Conservation (phyloP, 768 basidiomycete genomes). For the Pholiota microspora region DNA sequence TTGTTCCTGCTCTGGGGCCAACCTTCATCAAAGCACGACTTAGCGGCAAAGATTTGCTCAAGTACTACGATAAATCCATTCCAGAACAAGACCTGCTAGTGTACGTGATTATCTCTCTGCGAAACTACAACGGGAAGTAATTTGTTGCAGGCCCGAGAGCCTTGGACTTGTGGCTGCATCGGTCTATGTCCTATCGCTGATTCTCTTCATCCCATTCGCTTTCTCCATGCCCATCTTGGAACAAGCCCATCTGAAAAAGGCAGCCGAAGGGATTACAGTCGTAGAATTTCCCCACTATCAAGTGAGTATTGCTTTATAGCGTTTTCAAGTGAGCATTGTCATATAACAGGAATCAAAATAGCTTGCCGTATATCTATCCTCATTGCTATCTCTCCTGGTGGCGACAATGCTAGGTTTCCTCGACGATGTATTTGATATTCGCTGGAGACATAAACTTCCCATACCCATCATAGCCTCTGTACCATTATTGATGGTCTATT, state of each 20-base stretch:
- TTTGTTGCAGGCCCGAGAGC: constrained; percentile 79
- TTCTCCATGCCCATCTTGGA: constrained; percentile 72
- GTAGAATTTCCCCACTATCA: constrained; percentile 78
- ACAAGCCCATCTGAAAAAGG: constrained; percentile 38
- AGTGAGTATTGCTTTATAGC: constrained; percentile 36
- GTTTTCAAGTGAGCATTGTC: background rate
- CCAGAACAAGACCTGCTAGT: constrained; percentile 54
- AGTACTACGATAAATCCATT: constrained; percentile 66
- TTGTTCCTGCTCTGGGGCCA: constrained; percentile 82
- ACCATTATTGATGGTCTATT: constrained; percentile 94
- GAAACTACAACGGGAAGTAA: constrained; percentile 1
- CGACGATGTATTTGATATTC: constrained; percentile 97
- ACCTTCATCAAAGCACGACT: constrained; percentile 80
- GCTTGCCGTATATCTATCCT: constrained; percentile 83
- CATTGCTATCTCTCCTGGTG: constrained; percentile 86
- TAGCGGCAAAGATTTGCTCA: constrained; percentile 85
- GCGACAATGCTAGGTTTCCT: constrained; percentile 94
- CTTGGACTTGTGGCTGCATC: constrained; percentile 88
- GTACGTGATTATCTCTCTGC: constrained; percentile 1
- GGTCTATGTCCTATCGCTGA: constrained; percentile 82
- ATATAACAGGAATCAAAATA: constrained; percentile 44
- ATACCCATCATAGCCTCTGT: constrained; percentile 96
- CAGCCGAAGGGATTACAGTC: constrained; percentile 61
- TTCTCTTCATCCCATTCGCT: constrained; percentile 93
- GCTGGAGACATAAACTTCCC: constrained; percentile 97